Evolutionary conservation across 2,329 filamentous ascomycete genomes (phyloP).

Genomic region (Fusarium luffae): DNA sequence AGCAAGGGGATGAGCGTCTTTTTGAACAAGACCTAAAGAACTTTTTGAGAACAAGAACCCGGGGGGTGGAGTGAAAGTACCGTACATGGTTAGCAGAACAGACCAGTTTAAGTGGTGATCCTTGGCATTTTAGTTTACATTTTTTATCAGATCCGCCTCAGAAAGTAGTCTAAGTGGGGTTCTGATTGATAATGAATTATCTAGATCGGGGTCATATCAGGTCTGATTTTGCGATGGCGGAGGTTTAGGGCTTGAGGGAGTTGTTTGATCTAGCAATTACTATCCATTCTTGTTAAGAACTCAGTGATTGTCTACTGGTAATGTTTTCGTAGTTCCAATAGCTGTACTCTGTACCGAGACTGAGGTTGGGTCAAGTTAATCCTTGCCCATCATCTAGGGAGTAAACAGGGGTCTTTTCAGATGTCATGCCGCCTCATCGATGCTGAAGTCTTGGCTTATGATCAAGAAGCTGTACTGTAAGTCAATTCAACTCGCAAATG

Average conservation of each 20-base stretch:
- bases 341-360: neutral
- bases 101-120: slow-evolving; percentile 31
- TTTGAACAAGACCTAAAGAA: slow-evolving; percentile 23
- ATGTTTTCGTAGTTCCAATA: neutral
- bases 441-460: slow-evolving; percentile 17
- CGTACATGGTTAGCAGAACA: neutral
- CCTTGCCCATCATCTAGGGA: neutral
- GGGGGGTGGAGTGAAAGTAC: slow-evolving; percentile 30
- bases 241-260: slow-evolving; percentile 10
- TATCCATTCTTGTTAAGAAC: neutral
- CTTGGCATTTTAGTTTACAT: slow-evolving; percentile 35
- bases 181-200: slow-evolving; percentile 37
- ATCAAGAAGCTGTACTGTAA: neutral
- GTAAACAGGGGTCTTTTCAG: slow-evolving; percentile 16
- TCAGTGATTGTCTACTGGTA: neutral
- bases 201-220: slow-evolving; percentile 9
- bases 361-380: neutral
- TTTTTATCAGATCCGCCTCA: slow-evolving; percentile 39
- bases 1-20: slow-evolving; percentile 17
- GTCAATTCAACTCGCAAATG: too few species aligned
- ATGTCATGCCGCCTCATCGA: slow-evolving; percentile 17
- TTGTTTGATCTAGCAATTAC: neutral
- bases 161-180: slow-evolving; percentile 20
- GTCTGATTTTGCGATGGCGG: slow-evolving; percentile 17
- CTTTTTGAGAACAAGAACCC: slow-evolving; percentile 21